A percentile compares a stretch with the other conserved stretches of the same genome.
These are phyloP conservation scores for Bimuria novae-zelandiae DNA, from an alignment of 2,329 filamentous ascomycete genomes.

Conservation along the genomic window DNA sequence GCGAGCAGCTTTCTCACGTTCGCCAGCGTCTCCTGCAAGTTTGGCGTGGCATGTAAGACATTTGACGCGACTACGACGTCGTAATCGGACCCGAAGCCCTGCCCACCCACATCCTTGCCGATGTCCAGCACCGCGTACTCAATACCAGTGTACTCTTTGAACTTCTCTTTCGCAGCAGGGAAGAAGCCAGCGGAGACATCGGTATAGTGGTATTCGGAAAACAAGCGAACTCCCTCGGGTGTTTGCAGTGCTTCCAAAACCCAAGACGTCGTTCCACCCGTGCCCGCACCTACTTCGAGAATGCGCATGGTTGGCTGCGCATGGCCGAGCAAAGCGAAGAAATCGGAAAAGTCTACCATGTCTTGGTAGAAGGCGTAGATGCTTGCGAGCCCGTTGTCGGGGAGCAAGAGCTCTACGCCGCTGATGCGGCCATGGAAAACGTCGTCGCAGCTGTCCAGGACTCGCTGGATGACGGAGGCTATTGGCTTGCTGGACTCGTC, in stretches of 20 bases:
- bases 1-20: slow-evolving; percentile 16
- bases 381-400: not conserved
- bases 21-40: slow-evolving; percentile 4
- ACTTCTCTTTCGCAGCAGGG: slow-evolving; percentile 13
- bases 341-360: not conserved
- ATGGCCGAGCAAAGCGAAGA: not conserved
- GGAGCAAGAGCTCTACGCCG: not conserved
- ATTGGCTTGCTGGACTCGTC: not conserved
- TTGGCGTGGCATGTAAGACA: slow-evolving; percentile 28
- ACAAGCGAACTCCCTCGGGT: not conserved
- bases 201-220: slow-evolving; percentile 22
- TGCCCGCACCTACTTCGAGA: slow-evolving; percentile 27
- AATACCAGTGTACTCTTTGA: slow-evolving; percentile 8
- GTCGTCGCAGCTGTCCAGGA: not conserved
- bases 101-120: slow-evolving; percentile 11
- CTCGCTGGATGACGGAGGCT: not conserved
- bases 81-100: slow-evolving; percentile 17
- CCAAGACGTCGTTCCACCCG: slow-evolving; percentile 17
- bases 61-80: slow-evolving; percentile 38
- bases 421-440: not conserved
- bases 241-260: slow-evolving; percentile 11
- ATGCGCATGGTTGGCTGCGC: slow-evolving; percentile 13
- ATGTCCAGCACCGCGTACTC: slow-evolving; percentile 14
- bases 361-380: not conserved
- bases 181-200: slow-evolving; percentile 30